phyloP scores from a whole-genome alignment of 495 filamentous ascomycete genomes.

The Jackrogersella multiformis region DNA sequence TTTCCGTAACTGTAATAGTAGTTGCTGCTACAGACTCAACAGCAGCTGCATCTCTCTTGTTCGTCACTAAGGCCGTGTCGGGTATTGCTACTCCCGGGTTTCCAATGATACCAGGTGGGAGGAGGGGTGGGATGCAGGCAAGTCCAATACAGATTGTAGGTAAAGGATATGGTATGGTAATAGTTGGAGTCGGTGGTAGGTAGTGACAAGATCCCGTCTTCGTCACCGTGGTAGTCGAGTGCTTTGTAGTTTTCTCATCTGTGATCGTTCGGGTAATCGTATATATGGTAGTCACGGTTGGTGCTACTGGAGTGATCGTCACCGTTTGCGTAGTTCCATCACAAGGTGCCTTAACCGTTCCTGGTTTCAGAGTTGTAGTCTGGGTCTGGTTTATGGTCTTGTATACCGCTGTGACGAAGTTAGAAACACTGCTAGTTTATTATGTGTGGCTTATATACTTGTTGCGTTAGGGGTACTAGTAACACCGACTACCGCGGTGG shows the following conservation, averaged over 20 bases:
- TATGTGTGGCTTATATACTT: conserved; percentile 39
- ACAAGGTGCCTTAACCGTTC: conserved; percentile 49
- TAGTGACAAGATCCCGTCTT: conserved; percentile 52
- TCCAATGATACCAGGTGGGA: conserved; percentile 12
- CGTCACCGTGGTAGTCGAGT: conserved; percentile 47
- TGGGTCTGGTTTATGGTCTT: conserved; percentile 50
- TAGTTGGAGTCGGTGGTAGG: conserved; percentile 37
- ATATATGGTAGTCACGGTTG: conserved; percentile 46
- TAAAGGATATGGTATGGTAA: conserved; percentile 17
- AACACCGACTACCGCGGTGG: conserved; percentile 51
- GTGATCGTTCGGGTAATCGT: conserved; percentile 51
- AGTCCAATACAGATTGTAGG: conserved; percentile 39
- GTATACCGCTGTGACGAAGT: conserved; percentile 44
- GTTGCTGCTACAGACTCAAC: conserved; percentile 37
- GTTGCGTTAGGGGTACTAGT: conserved; percentile 52
- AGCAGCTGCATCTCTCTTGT: conserved; percentile 34
- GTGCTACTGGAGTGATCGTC: conserved; percentile 47
- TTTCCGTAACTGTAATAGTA: conserved; percentile 54
- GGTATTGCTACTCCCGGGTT: background rate
- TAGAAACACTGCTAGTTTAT: background rate
- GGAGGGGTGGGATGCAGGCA: conserved; percentile 19
- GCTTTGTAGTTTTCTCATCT: conserved; percentile 48
- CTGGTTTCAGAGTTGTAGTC: conserved; percentile 49
- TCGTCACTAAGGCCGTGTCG: conserved; percentile 19
- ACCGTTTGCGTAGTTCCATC: conserved; percentile 51